These are phyloP conservation scores for Moesziomyces sp. DNA, from an alignment of 1,284 basidiomycete genomes.

Conservation along the genomic window DNA sequence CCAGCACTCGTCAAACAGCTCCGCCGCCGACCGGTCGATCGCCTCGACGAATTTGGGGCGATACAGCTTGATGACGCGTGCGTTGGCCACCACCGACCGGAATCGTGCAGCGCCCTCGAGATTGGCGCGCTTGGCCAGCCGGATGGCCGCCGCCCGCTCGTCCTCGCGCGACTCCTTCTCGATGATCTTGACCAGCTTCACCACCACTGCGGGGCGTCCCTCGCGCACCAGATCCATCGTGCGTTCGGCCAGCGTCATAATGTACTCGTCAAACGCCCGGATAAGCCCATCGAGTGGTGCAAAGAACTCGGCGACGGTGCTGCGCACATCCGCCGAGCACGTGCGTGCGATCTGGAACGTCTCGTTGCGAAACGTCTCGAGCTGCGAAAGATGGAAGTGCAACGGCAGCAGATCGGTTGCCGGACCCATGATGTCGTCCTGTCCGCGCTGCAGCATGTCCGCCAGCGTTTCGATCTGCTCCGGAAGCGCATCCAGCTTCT, in stretches of 20 bases:
- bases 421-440: constrained; percentile 78
- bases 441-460: constrained; percentile 80
- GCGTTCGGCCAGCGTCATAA: constrained; percentile 80
- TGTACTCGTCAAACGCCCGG: constrained; percentile 85
- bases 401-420: constrained; percentile 87
- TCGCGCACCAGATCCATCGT: constrained; percentile 80
- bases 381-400: constrained; percentile 87
- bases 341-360: constrained; percentile 67
- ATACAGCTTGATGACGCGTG: constrained; percentile 94
- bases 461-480: constrained; percentile 82
- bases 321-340: constrained; percentile 76
- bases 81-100: constrained; percentile 68
- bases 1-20: constrained; percentile 79
- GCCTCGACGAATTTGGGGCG: constrained; percentile 86
- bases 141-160: constrained; percentile 94
- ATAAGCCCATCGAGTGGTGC: constrained; percentile 86
- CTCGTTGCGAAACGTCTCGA: constrained; percentile 88
- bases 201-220: constrained; percentile 84
- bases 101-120: constrained; percentile 64
- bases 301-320: constrained; percentile 82
- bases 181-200: constrained; percentile 90
- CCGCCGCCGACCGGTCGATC: constrained; percentile 81
- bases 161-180: constrained; percentile 93
- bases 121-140: constrained; percentile 92
- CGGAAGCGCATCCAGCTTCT: constrained; percentile 89